These are phyloP conservation scores for Botrytis sinoallii DNA, from an alignment of 2,329 filamentous ascomycete genomes.

Conservation along the genomic window DNA sequence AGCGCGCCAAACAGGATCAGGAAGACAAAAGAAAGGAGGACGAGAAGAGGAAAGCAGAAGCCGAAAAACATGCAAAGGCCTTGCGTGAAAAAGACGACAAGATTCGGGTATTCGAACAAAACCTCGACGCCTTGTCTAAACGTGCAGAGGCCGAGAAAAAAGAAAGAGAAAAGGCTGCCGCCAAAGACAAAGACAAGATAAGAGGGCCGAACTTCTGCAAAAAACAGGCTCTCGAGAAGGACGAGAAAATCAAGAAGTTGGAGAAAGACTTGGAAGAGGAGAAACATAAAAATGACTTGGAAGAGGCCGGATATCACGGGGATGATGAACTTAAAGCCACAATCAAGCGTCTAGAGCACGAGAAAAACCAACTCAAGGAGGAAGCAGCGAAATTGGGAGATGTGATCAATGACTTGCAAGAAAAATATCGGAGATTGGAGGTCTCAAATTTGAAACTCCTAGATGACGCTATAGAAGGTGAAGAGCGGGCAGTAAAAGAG, in stretches of 20 bases:
- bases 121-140: background rate
- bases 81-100: background rate
- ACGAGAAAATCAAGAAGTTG: background rate
- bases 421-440: background rate
- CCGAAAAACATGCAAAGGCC: background rate
- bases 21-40: background rate
- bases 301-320: background rate
- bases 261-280: background rate
- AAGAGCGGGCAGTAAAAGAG: background rate
- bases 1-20: background rate
- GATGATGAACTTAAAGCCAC: background rate
- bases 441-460: background rate
- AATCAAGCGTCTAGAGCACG: background rate
- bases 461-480: accelerated
- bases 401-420: accelerated
- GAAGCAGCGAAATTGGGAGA: background rate
- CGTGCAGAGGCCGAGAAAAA: background rate
- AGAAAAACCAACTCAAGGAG: background rate
- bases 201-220: background rate
- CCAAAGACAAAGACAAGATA: background rate
- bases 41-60: background rate
- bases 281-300: background rate
- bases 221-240: background rate
- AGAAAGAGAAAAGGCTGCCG: background rate
- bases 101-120: background rate